Base-by-base conservation (phyloP, 2,329 filamentous ascomycete species). In the Aspergillus ruber region DNA sequence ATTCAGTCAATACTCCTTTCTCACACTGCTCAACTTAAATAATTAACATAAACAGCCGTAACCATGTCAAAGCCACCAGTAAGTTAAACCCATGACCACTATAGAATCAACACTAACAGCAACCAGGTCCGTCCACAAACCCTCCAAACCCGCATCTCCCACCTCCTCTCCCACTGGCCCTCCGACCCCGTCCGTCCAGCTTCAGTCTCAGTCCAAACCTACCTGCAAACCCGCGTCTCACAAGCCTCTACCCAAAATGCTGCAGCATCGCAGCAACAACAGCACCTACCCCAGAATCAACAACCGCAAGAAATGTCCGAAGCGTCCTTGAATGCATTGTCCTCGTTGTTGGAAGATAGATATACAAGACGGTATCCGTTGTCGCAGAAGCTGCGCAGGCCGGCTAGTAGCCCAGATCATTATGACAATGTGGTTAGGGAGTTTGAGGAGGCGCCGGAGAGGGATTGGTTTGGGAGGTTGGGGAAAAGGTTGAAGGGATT, bases 311-410 rank as follows among this genome's bases (percentile, higher is more conserved):
- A 53, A 47, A 55, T 65, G 45, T 60, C 64, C 46, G 56, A 68
- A 59, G 50, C 65, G n/a, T 68, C 65, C 18, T 57, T 81, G 46
- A 83, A 82, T 55, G 80, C 79, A 4, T 72, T 84, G 1, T 81
- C 79, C 52, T 74, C 77, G 2, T 66, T 84, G n/a, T 67, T 84
- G 2, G 79, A 82, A 54, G 74, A 84, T 58, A 67, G 77, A 43
- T 83, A 81, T 56, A 68, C 64, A 42, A 77, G 74, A 33, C 58
- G 72, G 57, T 79, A 75, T 51, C 76, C 76, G 2, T 52, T 79
- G 2, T 64, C 75, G 1, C 58, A 68, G 17, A 65, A 62, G 15
- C 56, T 79, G 54, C 70, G 79, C 52, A 66, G 68, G 49, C 79
- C 79, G 1, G 66, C 65, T 3, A 78, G 73, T 52, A 72, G 74